Evolutionary conservation across 176 grass and related monocot genomes (phyloP).

Genomic region (Zizania latifolia): DNA sequence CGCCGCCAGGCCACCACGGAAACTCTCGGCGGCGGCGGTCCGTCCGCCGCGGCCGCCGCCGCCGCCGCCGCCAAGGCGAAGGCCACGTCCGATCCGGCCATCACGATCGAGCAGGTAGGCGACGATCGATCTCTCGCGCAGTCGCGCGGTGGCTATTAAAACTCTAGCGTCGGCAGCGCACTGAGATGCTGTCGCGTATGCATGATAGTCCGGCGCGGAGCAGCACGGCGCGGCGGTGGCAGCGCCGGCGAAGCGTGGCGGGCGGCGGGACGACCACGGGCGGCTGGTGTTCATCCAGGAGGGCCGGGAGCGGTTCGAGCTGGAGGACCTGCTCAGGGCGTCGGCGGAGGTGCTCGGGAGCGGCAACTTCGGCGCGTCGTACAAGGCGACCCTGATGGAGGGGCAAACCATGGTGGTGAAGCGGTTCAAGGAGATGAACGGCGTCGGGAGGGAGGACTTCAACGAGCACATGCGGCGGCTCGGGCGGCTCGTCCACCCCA

Average conservation of each 20-base stretch:
- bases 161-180: neutral
- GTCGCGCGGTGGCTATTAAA: neutral
- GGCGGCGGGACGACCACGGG: conserved; percentile 37
- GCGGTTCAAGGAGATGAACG: conserved; percentile 78
- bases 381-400: conserved; percentile 59
- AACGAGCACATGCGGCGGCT: conserved; percentile 83
- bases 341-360: conserved; percentile 85
- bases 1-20: neutral
- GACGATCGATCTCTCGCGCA: neutral
- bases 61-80: conserved; percentile 3
- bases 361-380: conserved; percentile 81
- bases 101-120: conserved; percentile 33
- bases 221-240: conserved; percentile 5
- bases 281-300: conserved; percentile 64
- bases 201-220: neutral
- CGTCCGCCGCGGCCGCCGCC: neutral
- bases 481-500: conserved; percentile 63
- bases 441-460: conserved; percentile 56
- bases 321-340: conserved; percentile 77
- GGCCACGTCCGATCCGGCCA: conserved; percentile 2
- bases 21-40: neutral
- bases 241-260: conserved; percentile 25
- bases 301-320: conserved; percentile 42
- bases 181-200: neutral
- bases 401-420: conserved; percentile 74